Evolutionary conservation across 164 flowering plant genomes (phyloP).

Genomic region (Chloranthus sessilifolius): DNA sequence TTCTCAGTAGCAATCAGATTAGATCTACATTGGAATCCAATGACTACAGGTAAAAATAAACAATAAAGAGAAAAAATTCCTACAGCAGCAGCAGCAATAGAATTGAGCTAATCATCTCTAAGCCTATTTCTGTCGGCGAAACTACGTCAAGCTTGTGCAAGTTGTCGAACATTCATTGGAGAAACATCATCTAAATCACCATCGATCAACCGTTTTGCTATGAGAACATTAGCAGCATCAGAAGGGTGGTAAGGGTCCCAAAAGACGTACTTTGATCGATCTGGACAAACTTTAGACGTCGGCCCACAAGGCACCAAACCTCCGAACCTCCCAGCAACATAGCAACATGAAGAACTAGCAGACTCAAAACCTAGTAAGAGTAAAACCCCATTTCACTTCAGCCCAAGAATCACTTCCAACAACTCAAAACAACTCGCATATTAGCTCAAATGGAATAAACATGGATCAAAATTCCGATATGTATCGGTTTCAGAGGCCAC

Average conservation of each 20-base stretch:
- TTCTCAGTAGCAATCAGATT: no score
- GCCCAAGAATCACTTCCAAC: not conserved
- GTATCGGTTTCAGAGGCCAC: no score
- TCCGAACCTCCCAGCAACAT: constrained; percentile 27
- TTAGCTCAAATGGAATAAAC: no score
- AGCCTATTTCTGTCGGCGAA: no score
- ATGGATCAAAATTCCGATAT: no score
- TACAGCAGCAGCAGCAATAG: no score
- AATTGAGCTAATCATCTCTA: no score
- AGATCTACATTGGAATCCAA: no score
- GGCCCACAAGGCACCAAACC: constrained; percentile 42
- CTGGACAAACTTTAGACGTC: constrained; percentile 29
- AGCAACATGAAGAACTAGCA: constrained; percentile 34
- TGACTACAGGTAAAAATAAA: no score
- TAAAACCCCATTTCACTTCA: not conserved
- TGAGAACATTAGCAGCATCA: constrained; percentile 39
- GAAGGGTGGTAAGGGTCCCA: constrained; percentile 62
- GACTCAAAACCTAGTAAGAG: constrained; percentile 37
- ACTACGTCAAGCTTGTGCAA: constrained; percentile 15
- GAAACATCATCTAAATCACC: constrained; percentile 26
- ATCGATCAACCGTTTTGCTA: constrained; percentile 32
- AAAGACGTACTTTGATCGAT: constrained; percentile 47
- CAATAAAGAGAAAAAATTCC: no score
- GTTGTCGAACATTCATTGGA: constrained; percentile 38
- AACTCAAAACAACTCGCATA: no score